phyloP scores from a whole-genome alignment of 352 stramenopile species.

The Phytophthora hybrid region DNA sequence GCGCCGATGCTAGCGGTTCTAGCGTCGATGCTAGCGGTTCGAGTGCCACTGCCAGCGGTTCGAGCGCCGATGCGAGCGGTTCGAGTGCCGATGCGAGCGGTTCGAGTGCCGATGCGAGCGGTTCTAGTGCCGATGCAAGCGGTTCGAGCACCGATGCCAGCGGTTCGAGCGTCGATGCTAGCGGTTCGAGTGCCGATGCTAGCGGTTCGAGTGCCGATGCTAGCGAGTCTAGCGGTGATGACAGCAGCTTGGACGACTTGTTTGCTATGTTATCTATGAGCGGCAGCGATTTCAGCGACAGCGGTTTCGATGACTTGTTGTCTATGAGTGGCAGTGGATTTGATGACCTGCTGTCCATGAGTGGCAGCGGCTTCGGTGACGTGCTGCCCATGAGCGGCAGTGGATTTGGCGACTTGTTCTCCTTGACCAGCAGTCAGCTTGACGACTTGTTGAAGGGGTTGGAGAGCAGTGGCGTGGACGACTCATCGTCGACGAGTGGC shows the following conservation, averaged over 20 bases:
- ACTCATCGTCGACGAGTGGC: neutral
- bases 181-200: neutral
- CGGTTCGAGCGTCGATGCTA: no score
- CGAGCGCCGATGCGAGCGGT: no score
- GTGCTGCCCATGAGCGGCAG: conserved; percentile 9
- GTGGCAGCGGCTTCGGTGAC: neutral
- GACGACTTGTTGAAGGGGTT: neutral
- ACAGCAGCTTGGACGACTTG: neutral
- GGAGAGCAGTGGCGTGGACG: neutral
- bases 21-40: no score
- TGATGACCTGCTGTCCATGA: neutral
- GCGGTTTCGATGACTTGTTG: neutral
- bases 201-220: no score
- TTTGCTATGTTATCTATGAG: neutral
- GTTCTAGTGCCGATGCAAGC: no score
- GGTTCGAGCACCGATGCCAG: no score
- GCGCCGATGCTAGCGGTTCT: no score
- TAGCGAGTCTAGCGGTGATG: conserved; percentile 14
- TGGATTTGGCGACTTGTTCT: conserved; percentile 3
- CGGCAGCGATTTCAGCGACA: neutral
- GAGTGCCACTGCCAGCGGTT: no score
- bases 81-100: no score
- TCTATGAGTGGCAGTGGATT: neutral
- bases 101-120: no score
- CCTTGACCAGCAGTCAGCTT: conserved; percentile 4